These are phyloP conservation scores for Candida freyschussii DNA, from an alignment of 1,139 yeast genomes.

Conservation along the genomic window DNA sequence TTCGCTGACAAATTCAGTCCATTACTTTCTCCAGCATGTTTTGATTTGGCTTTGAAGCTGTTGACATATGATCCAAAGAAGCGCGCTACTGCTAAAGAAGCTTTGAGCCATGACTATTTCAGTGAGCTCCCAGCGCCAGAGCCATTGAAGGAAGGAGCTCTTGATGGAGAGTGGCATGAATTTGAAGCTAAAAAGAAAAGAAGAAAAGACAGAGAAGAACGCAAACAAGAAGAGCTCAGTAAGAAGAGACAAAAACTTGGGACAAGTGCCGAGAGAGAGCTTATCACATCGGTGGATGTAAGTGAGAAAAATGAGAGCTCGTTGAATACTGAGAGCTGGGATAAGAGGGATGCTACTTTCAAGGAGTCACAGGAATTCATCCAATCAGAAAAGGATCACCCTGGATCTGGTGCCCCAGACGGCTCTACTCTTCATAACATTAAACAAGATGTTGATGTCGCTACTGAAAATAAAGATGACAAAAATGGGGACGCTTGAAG, in stretches of 20 bases:
- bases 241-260: slow-evolving; percentile 13
- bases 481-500: no score
- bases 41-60: slow-evolving; percentile 59
- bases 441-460: no score
- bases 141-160: slow-evolving; percentile 45
- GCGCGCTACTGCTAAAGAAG: slow-evolving; percentile 59
- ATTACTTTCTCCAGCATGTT: slow-evolving; percentile 48
- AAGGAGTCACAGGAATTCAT: no score
- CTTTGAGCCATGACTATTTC: slow-evolving; percentile 67
- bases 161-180: slow-evolving; percentile 88
- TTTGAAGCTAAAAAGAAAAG: slow-evolving; percentile 88
- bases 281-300: not conserved
- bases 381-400: no score
- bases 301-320: not conserved
- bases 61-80: slow-evolving; percentile 63
- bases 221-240: slow-evolving; percentile 18
- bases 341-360: no score
- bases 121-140: slow-evolving; percentile 60
- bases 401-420: no score
- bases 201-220: slow-evolving; percentile 50
- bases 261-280: not conserved
- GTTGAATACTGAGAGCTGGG: not conserved
- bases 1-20: slow-evolving; percentile 46
- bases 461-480: no score
- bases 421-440: no score